Conservation (phyloP, 164 flowering plant genomes). For the Macadamia integrifolia region DNA sequence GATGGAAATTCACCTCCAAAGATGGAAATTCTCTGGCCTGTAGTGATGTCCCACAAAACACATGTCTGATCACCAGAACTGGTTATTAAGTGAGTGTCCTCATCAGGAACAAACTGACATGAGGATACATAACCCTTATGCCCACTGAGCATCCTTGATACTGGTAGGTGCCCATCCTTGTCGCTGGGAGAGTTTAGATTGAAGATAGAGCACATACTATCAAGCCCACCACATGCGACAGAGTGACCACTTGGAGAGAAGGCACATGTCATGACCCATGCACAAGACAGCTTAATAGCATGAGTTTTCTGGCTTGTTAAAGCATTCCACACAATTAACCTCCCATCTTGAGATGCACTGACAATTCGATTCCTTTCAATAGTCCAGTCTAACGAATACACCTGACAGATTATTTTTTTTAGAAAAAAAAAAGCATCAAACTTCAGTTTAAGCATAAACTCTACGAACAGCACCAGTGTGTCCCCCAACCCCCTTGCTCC, state of each 20-base stretch:
- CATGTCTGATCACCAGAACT: constrained; percentile 97
- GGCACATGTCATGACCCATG: constrained; percentile 98
- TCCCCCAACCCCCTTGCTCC: too few relatives aligned
- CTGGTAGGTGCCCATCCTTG: constrained; percentile 72
- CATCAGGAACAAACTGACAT: constrained; percentile 93
- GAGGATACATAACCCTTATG: constrained; percentile 93
- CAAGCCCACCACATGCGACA: constrained; percentile 97
- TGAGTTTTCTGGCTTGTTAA: constrained; percentile 97
- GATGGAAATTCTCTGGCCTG: constrained; percentile 84
- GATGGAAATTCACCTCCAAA: constrained; percentile 99
- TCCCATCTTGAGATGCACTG: constrained; percentile 97
- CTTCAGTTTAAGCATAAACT: background rate
- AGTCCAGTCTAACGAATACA: constrained; percentile 93
- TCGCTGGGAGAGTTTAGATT: constrained; percentile 77
- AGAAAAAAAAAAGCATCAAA: background rate
- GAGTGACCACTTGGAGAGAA: constrained; percentile 94
- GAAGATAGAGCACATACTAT: constrained; percentile 89
- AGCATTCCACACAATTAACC: constrained; percentile 96
- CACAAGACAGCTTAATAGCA: constrained; percentile 92
- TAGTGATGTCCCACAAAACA: constrained; percentile 90
- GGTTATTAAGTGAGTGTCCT: constrained; percentile 78
- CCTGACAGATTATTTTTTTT: constrained; percentile 34
- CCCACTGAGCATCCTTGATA: constrained; percentile 72
- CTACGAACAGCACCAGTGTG: too few relatives aligned
- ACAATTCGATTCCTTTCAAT: constrained; percentile 82